These are phyloP conservation scores for Suillus lakei DNA, from an alignment of 768 basidiomycete species.

Conservation along the genomic window DNA sequence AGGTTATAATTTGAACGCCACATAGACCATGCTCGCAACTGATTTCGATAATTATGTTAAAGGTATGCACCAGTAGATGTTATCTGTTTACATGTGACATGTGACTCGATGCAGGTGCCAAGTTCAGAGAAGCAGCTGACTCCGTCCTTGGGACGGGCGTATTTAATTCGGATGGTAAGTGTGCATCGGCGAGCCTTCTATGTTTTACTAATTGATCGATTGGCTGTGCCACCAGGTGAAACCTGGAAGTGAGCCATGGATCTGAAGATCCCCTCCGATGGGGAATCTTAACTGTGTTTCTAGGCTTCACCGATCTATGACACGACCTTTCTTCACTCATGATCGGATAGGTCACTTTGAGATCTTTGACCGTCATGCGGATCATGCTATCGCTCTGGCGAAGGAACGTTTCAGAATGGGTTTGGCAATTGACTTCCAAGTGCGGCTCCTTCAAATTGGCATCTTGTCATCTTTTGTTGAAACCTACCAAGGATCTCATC, in stretches of 20 bases:
- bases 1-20: slow-evolving; percentile 1
- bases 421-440: slow-evolving; percentile 65
- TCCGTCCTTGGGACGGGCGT: slow-evolving; percentile 55
- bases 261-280: background rate
- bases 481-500: slow-evolving; percentile 41
- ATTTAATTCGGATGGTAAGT: slow-evolving; percentile 57
- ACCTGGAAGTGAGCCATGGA: slow-evolving; percentile 62
- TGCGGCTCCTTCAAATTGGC: slow-evolving; percentile 18
- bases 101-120: slow-evolving; percentile 29
- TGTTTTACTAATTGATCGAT: slow-evolving; percentile 11
- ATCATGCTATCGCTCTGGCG: slow-evolving; percentile 49
- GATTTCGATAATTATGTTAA: slow-evolving; percentile 50
- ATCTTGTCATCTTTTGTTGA: background rate
- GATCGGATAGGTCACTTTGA: slow-evolving; percentile 68
- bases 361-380: slow-evolving; percentile 59
- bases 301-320: slow-evolving; percentile 69
- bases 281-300: background rate
- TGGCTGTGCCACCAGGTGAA: slow-evolving; percentile 46
- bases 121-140: slow-evolving; percentile 34
- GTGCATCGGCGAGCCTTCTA: background rate
- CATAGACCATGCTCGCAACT: slow-evolving; percentile 45
- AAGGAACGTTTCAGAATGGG: slow-evolving; percentile 49
- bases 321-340: slow-evolving; percentile 70
- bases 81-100: background rate
- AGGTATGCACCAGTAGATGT: slow-evolving; percentile 30